These are phyloP conservation scores for Cercospora zeae-maydis DNA, from an alignment of 2,329 filamentous ascomycete species.

Conservation along the genomic window DNA sequence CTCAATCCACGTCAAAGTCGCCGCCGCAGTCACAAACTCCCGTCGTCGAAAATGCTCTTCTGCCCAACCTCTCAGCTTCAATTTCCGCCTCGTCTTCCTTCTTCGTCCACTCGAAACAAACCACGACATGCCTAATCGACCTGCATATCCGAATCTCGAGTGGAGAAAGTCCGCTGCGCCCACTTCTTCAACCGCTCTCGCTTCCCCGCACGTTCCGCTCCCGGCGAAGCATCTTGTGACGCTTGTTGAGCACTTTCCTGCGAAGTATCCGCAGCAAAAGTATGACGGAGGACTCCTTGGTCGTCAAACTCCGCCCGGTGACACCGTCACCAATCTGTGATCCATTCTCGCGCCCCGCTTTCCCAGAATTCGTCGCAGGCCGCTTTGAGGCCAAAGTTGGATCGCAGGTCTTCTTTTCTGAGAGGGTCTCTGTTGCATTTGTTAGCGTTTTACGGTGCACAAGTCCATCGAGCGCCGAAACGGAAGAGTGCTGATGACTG, in stretches of 20 bases:
- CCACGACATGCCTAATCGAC: background rate
- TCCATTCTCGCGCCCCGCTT: conserved; percentile 85
- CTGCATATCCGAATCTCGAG: conserved; percentile 5
- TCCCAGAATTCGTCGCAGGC: conserved; percentile 83
- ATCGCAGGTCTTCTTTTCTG: conserved; percentile 64
- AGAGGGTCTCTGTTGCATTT: conserved; percentile 48
- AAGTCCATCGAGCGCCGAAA: too few species aligned
- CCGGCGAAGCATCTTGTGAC: background rate
- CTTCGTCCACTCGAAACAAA: background rate
- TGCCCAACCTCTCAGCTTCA: background rate
- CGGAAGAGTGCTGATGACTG: background rate
- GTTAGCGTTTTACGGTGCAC: background rate
- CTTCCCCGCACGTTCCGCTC: background rate
- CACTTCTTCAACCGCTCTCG: conserved; percentile 6
- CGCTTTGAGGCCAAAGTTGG: conserved; percentile 75
- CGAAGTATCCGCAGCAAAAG: background rate
- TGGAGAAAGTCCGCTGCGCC: conserved; percentile 1
- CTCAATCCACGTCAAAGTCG: background rate
- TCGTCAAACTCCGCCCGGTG: conserved; percentile 6
- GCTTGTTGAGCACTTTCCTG: background rate
- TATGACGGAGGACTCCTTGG: conserved; percentile 2
- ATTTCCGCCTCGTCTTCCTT: background rate
- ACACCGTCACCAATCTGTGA: conserved; percentile 29
- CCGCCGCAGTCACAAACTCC: background rate
- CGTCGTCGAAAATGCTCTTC: background rate